phyloP scores from a whole-genome alignment of 257 asterid genomes.

The Solanum dulcamara region DNA sequence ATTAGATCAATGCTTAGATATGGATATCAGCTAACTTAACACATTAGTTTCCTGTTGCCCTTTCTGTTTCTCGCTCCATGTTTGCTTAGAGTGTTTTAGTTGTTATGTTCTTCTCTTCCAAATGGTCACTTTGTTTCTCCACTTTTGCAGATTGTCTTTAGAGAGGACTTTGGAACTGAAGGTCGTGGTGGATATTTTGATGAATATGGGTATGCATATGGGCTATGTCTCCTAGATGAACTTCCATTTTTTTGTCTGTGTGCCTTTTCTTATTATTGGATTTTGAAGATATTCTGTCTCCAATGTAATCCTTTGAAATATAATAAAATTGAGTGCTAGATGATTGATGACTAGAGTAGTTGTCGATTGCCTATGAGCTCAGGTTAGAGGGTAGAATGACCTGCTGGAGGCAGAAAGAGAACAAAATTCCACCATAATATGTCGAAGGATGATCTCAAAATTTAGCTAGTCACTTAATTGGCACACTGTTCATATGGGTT shows the following conservation, averaged over 20 bases:
- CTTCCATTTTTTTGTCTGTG: not conserved
- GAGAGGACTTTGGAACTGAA: slow-evolving; percentile 98
- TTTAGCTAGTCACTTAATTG: not conserved
- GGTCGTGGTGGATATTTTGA: slow-evolving; percentile 99
- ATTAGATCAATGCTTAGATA: not conserved
- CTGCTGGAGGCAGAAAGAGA: not conserved
- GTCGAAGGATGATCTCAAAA: not conserved
- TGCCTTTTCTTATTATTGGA: not conserved
- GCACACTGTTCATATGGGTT: not conserved
- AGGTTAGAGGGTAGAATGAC: not conserved
- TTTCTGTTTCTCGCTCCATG: not conserved
- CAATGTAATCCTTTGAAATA: not conserved
- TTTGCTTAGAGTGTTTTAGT: not conserved
- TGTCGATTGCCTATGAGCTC: not conserved
- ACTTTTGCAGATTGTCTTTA: slow-evolving; percentile 72
- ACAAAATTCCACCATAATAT: not conserved
- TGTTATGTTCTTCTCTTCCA: not conserved
- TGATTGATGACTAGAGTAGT: not conserved
- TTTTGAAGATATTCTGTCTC: not conserved
- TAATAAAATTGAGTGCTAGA: not conserved
- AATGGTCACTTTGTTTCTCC: not conserved
- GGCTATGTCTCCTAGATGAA: not conserved
- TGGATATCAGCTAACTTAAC: not conserved
- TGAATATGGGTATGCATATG: slow-evolving; percentile 72
- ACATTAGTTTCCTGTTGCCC: not conserved